Conservation (phyloP, 1,139 yeast species). For the Taphrina confusa region DNA sequence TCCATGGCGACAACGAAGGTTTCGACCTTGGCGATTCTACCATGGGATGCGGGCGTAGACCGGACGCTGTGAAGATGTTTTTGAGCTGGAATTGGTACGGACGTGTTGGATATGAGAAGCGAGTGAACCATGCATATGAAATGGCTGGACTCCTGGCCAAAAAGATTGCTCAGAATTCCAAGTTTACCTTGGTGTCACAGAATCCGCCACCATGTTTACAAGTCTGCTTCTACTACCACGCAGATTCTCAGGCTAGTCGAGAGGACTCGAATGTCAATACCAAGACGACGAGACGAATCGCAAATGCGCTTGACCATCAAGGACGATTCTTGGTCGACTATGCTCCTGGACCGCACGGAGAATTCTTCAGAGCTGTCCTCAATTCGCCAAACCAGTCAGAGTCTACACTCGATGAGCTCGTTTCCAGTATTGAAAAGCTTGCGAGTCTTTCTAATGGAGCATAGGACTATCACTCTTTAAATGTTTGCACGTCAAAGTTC, state of each 20-base stretch:
- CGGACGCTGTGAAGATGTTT: constrained; percentile 78
- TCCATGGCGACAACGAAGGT: constrained; percentile 60
- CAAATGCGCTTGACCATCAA: constrained; percentile 59
- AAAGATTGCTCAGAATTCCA: constrained; percentile 47
- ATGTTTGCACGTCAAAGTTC: too few species aligned
- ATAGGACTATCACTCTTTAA: too few species aligned
- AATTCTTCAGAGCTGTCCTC: constrained; percentile 81
- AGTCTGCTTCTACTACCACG: constrained; percentile 76
- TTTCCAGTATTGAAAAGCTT: constrained; percentile 46
- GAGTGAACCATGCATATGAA: constrained; percentile 72
- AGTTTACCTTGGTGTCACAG: constrained; percentile 58
- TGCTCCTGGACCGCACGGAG: constrained; percentile 78
- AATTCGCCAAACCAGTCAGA: constrained; percentile 62
- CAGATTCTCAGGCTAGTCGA: constrained; percentile 46
- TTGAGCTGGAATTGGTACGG: constrained; percentile 84
- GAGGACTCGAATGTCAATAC: constrained; percentile 47
- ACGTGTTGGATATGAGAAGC: constrained; percentile 54
- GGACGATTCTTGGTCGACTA: constrained; percentile 76
- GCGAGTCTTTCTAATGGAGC: background rate
- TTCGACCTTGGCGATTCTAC: constrained; percentile 87
- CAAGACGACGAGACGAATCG: constrained; percentile 62
- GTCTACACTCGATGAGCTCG: constrained; percentile 50
- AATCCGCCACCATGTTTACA: constrained; percentile 75
- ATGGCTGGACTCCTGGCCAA: constrained; percentile 63
- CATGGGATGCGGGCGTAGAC: constrained; percentile 88